Percentiles rank a stretch among this genome's conserved stretches.
phyloP scores from a whole-genome alignment of 495 filamentous ascomycete species.

The Lophium mytilinum region DNA sequence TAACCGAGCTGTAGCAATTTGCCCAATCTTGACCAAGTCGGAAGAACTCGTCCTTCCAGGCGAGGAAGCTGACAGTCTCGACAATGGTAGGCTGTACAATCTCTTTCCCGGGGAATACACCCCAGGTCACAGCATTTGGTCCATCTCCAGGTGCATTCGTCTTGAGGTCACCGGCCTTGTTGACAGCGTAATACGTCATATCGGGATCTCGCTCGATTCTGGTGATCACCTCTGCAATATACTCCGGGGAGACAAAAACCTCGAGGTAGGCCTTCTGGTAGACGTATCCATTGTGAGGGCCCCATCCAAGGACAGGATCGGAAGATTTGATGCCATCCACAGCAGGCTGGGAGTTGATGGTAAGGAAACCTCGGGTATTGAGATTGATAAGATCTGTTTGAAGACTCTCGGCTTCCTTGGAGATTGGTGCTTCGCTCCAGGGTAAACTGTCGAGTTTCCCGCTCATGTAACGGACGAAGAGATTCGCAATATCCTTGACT shows the following conservation, averaged over 20 bases:
- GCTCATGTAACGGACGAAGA: slow-evolving; percentile 77
- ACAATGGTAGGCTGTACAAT: slow-evolving; percentile 99
- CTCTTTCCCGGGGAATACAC: slow-evolving; percentile 96
- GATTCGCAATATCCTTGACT: slow-evolving; percentile 66
- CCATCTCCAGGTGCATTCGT: slow-evolving; percentile 80
- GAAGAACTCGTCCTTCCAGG: slow-evolving; percentile 98
- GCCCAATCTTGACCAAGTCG: slow-evolving; percentile 90
- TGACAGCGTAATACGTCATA: slow-evolving; percentile 88
- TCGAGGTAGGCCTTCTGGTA: slow-evolving; percentile 99
- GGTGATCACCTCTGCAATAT: slow-evolving; percentile 69
- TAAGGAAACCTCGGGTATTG: slow-evolving; percentile 80
- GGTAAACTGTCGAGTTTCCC: slow-evolving; percentile 75
- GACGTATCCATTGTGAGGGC: slow-evolving; percentile 88
- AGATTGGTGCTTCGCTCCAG: slow-evolving; percentile 89
- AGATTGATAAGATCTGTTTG: slow-evolving; percentile 66
- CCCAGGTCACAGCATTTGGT: slow-evolving; percentile 97
- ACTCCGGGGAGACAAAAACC: slow-evolving; percentile 69
- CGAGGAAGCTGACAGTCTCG: slow-evolving; percentile 93
- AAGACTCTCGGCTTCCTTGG: slow-evolving; percentile 70
- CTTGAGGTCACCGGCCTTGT: slow-evolving; percentile 65
- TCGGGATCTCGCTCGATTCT: slow-evolving; percentile 72
- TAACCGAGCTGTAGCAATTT: slow-evolving; percentile 70
- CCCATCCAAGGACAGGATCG: slow-evolving; percentile 86
- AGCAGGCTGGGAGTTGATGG: slow-evolving; percentile 96
- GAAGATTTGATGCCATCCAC: slow-evolving; percentile 88